Evolutionary conservation across 2,329 filamentous ascomycete genomes (phyloP).

Genomic region (Rugonectria rugulosa): DNA sequence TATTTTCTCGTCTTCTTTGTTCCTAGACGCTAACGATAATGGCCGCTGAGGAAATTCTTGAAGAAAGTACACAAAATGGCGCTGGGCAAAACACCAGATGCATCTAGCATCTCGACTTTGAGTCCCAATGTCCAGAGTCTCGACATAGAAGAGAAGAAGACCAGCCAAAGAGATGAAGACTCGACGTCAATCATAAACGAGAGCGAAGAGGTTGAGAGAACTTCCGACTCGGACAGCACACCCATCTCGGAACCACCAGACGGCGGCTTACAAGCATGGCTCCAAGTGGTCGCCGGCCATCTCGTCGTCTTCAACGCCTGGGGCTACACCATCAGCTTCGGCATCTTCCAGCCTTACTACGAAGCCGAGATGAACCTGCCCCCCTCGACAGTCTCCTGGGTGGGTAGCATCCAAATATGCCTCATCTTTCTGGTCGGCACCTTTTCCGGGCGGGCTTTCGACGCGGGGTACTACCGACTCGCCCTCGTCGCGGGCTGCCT

Average conservation of each 20-base stretch:
- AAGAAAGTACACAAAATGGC: background rate
- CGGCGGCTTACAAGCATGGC: constrained; percentile 47
- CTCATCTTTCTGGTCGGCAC: constrained; percentile 51
- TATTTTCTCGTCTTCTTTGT: too few species aligned
- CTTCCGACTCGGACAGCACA: background rate
- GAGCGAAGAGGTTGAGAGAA: constrained; percentile 3
- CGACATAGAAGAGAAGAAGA: background rate
- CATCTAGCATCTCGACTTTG: background rate
- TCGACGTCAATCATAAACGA: constrained; percentile 1
- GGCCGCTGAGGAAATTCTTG: background rate
- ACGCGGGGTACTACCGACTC: constrained; percentile 49
- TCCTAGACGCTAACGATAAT: background rate
- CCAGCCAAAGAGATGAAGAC: constrained; percentile 5
- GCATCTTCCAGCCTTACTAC: constrained; percentile 51
- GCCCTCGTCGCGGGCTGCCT: constrained; percentile 46
- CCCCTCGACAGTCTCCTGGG: constrained; percentile 54
- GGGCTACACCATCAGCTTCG: constrained; percentile 51
- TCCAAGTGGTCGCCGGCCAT: constrained; percentile 48
- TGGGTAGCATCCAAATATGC: constrained; percentile 56
- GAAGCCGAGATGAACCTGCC: constrained; percentile 40
- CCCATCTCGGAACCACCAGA: constrained; percentile 41
- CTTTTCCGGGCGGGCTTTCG: constrained; percentile 51
- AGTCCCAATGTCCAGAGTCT: background rate
- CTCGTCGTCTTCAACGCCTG: constrained; percentile 49
- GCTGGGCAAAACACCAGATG: background rate